Conservation (phyloP, 176 grass and related monocot species). For the Triticum timopheevii region DNA sequence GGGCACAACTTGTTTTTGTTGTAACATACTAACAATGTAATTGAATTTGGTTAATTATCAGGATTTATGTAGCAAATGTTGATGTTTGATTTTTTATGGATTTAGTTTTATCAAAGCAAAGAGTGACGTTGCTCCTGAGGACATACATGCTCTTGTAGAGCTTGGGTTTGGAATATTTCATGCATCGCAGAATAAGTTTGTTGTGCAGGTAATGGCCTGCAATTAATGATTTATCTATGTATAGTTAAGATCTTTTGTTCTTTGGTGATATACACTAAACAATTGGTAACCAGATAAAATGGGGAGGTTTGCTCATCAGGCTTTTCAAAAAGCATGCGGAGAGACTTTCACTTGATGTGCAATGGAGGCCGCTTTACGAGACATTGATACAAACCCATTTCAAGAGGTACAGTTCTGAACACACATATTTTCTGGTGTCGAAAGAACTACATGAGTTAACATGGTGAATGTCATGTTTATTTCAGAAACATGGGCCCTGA, state of each 20-base stretch:
- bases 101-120: conserved; percentile 90
- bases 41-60: conserved; percentile 3
- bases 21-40: background rate
- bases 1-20: background rate
- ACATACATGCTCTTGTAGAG: conserved; percentile 68
- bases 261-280: conserved; percentile 29
- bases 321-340: conserved; percentile 84
- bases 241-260: conserved; percentile 17
- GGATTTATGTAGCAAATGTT: conserved; percentile 16
- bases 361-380: conserved; percentile 92
- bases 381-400: conserved; percentile 90
- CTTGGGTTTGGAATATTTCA: conserved; percentile 88
- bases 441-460: conserved; percentile 8
- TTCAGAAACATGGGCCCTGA: conserved; percentile 96
- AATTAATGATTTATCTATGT: conserved; percentile 12
- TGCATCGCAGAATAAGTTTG: conserved; percentile 77
- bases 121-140: conserved; percentile 77
- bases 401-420: conserved; percentile 60
- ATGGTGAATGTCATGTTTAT: conserved; percentile 19
- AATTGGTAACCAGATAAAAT: conserved; percentile 73
- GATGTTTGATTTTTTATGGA: conserved; percentile 25
- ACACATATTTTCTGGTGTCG: background rate
- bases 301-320: conserved; percentile 70
- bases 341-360: conserved; percentile 61
- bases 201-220: conserved; percentile 71